Evolutionary conservation across 441 rosid species (phyloP).

Genomic region (Gossypium davidsonii): DNA sequence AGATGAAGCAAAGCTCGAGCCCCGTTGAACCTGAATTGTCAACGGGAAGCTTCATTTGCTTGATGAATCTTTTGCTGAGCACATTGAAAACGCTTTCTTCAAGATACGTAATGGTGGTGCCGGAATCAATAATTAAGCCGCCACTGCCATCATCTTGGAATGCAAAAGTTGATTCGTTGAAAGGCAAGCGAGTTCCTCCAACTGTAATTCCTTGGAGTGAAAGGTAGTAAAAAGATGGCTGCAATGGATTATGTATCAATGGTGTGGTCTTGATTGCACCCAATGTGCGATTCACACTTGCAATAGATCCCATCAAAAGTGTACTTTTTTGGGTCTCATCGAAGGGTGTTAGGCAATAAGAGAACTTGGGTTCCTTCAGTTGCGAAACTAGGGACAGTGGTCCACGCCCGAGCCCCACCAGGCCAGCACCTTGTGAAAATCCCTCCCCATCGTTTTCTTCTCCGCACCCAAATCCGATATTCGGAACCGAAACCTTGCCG

Average conservation of each 20-base stretch:
- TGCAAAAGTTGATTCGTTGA: conserved; percentile 43
- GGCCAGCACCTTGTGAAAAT: conserved; percentile 72
- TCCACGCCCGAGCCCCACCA: conserved; percentile 85
- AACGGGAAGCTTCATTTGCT: conserved; percentile 40
- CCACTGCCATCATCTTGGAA: conserved; percentile 55
- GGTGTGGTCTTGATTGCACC: conserved; percentile 33
- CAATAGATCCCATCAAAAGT: conserved; percentile 48
- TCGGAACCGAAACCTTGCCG: conserved; percentile 36
- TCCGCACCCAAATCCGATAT: conserved; percentile 81
- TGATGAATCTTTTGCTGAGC: conserved; percentile 38
- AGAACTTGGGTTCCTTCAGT: conserved; percentile 44
- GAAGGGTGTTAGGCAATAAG: conserved; percentile 54
- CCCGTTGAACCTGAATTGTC: conserved; percentile 52
- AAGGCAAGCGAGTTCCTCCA: conserved; percentile 38
- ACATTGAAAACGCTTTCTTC: conserved; percentile 37
- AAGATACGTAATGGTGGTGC: conserved; percentile 61
- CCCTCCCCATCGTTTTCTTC: conserved; percentile 74
- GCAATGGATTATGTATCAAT: conserved; percentile 38
- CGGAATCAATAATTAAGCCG: conserved; percentile 63
- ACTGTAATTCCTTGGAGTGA: conserved; percentile 56
- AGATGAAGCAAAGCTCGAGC: conserved; percentile 70
- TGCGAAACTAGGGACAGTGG: conserved; percentile 59
- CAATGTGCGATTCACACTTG: conserved; percentile 15
- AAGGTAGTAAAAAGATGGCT: conserved; percentile 65
- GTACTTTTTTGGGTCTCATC: conserved; percentile 37